Evolutionary conservation across 768 basidiomycete genomes (phyloP), one percentile per base, ranked within the genome.

Genomic region (Wakefieldia striispora): DNA sequence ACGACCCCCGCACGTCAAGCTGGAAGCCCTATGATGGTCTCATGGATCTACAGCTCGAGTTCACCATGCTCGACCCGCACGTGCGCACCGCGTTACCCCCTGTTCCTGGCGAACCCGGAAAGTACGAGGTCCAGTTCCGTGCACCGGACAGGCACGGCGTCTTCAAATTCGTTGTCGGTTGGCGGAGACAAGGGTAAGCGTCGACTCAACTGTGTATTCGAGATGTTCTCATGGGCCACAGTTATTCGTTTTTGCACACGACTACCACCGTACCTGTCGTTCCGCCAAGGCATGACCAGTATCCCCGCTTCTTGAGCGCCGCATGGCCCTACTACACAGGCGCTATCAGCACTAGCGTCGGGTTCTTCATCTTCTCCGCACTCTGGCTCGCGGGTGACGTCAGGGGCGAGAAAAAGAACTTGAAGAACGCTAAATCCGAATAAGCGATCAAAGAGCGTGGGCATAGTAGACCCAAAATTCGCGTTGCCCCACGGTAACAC

Each of bases 41-140:
- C 43, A 66, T 71, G 11, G 97, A 98, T 65, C 64, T 98, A 24
- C 95, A 97, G 60, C 76, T 98, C 43, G 95, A 95, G 59, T 97
- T 98, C 66, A 95, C 93, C 19, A 99, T 99, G 97, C 83, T 99
- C 35, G 97, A 99, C 67, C 97, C 97, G 1, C 94, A 97, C 68
- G 73, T 98, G 51, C 91, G 97, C 31, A 91, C 84, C 13, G 71
- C 86, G 7, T 77, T 99, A 10, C 74, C 68, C 11, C 76, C 86
- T 11, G 80, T 83, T 9, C 46, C 72, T 4, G 79, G 77, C 1
- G 55, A 70, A 21, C 80, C 84, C 3, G 86, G 87, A 20, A 75
- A 78, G 57, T 97, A 94, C 72, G 77, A 81, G 13, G 81, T 84
- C n/a, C 81, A 80, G 13, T 95, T 99, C 83, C 84, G 83, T 36